These are phyloP conservation scores for Spergularia bocconei DNA, from an alignment of 148 eudicot species.

Conservation along the genomic window DNA sequence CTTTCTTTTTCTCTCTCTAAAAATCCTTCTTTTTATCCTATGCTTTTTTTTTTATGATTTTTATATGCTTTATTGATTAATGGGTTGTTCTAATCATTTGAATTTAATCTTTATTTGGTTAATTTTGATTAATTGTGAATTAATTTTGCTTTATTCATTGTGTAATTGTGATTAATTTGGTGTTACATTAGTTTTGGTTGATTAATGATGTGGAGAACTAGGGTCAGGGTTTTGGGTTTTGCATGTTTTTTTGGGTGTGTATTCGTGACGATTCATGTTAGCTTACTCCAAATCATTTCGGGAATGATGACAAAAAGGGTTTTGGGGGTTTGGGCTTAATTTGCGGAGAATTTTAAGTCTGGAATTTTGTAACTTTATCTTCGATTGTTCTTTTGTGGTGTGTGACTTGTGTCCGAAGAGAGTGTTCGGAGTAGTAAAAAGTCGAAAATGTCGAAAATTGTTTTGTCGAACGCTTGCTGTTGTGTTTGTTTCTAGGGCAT, in stretches of 20 bases:
- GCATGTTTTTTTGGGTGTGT: not conserved
- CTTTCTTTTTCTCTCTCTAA: conserved; percentile 12
- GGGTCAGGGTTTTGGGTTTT: conserved; percentile 2
- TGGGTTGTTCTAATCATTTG: not conserved
- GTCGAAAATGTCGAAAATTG: not conserved
- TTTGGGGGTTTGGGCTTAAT: conserved; percentile 13
- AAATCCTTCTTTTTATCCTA: conserved; percentile 14
- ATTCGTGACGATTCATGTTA: conserved; percentile 8
- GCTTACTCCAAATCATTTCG: not conserved
- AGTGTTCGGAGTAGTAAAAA: not conserved
- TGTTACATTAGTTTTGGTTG: conserved; percentile 4
- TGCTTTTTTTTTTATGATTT: conserved; percentile 8
- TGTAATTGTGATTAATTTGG: not conserved
- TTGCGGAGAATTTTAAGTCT: not conserved
- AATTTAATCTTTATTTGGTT: not conserved
- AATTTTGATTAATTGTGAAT: conserved; percentile 15
- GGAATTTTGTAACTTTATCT: conserved; percentile 5
- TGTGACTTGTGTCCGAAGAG: not conserved
- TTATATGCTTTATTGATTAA: conserved; percentile 15
- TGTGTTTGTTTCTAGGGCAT: not conserved
- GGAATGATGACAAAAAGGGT: not conserved
- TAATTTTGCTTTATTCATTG: not conserved
- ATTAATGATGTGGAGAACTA: not conserved
- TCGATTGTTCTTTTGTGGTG: not conserved
- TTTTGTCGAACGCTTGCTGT: not conserved